A percentile compares a stretch with the other conserved stretches of the same genome.
Conservation (phyloP, 1,284 basidiomycete species). For the Malassezia sp. region DNA sequence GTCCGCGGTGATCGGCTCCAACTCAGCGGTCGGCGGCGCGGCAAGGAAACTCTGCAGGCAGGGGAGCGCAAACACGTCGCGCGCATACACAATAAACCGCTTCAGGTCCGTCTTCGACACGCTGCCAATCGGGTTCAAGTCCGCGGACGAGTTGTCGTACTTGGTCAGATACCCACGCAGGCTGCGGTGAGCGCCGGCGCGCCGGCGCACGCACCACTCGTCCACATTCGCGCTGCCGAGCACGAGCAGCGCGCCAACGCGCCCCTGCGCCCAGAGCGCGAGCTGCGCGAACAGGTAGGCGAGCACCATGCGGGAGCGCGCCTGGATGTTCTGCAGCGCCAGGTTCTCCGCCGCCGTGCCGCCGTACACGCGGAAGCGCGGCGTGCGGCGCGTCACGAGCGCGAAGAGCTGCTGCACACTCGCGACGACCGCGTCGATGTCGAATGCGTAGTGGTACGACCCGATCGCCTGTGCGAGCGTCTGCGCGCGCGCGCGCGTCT, state of each 20-base stretch:
- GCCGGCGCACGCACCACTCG: too few relatives aligned
- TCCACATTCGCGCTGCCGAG: conserved; percentile 96
- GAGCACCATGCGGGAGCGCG: conserved; percentile 86
- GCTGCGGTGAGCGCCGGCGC: too few relatives aligned
- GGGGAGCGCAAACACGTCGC: conserved; percentile 67
- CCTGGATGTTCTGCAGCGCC: conserved; percentile 95
- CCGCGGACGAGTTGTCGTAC: conserved; percentile 70
- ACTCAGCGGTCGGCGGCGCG: conserved; percentile 85
- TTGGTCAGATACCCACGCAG: conserved; percentile 93
- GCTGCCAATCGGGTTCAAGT: conserved; percentile 94
- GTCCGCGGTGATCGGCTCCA: conserved; percentile 84
- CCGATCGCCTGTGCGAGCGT: conserved; percentile 68
- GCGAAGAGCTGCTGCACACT: conserved; percentile 72
- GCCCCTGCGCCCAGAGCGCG: conserved; percentile 79
- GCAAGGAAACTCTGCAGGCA: conserved; percentile 70
- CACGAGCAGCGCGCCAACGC: conserved; percentile 74
- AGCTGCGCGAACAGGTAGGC: conserved; percentile 94
- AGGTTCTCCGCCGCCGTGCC: conserved; percentile 80
- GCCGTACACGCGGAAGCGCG: conserved; percentile 77
- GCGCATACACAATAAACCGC: conserved; percentile 79
- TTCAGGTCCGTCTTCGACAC: conserved; percentile 97
- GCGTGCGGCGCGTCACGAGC: conserved; percentile 68
- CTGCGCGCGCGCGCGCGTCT: conserved; percentile 76
- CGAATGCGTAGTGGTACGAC: conserved; percentile 71
- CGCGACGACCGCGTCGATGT: conserved; percentile 85